These are phyloP conservation scores for Cryptosporidium muris DNA, from an alignment of 169 alveolate genomes.

Conservation along the genomic window DNA sequence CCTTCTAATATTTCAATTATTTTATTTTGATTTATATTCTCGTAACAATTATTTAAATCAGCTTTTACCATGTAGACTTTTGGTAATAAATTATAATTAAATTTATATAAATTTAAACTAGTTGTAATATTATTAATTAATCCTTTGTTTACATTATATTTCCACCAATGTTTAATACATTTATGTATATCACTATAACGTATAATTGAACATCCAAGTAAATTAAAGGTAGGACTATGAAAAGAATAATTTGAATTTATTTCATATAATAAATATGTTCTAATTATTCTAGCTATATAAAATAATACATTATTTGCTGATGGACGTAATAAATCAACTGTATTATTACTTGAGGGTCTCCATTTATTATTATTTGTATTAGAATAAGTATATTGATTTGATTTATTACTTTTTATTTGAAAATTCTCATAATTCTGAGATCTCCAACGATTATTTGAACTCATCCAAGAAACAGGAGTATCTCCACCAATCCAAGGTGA, in stretches of 20 bases:
- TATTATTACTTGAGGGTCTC: constrained; percentile 42
- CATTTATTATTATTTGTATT: background rate
- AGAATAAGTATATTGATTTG: background rate
- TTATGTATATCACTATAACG: constrained; percentile 40
- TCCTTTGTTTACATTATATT: background rate
- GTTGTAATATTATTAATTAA: background rate
- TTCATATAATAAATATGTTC: constrained; percentile 36
- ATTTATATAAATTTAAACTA: background rate
- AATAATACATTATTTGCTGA: constrained; percentile 44
- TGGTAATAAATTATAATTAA: background rate
- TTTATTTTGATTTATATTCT: constrained; percentile 23
- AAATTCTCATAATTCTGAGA: background rate
- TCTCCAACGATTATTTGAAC: too few relatives aligned
- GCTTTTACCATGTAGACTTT: constrained; percentile 48
- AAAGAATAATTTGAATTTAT: background rate
- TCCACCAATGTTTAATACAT: constrained; percentile 48
- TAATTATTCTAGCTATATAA: constrained; percentile 32
- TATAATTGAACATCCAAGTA: constrained; percentile 37
- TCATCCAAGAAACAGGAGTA: background rate
- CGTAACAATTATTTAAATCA: constrained; percentile 44
- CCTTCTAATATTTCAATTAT: constrained; percentile 26
- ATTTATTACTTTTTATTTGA: background rate
- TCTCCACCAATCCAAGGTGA: constrained; percentile 21
- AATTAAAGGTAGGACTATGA: background rate
- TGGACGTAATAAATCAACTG: constrained; percentile 33